phyloP scores from a whole-genome alignment of 345 rosid species.

The Heritiera littoralis region DNA sequence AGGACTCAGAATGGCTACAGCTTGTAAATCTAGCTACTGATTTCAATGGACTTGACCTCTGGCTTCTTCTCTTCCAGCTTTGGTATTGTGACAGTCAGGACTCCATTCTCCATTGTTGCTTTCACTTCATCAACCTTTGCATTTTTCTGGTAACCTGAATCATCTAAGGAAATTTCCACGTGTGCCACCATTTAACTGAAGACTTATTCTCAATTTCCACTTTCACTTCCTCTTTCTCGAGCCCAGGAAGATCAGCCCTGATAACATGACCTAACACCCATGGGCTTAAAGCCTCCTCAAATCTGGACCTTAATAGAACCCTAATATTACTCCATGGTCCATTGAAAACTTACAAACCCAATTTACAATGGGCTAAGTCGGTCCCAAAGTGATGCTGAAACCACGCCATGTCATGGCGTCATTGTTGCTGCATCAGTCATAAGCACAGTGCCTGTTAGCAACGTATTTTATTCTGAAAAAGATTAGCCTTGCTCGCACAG shows the following conservation, averaged over 20 bases:
- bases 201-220: slow-evolving; percentile 35
- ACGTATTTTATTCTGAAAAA: neutral
- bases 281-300: neutral
- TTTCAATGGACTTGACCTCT: slow-evolving; percentile 20
- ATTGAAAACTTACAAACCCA: neutral
- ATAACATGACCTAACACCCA: slow-evolving; percentile 32
- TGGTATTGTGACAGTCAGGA: slow-evolving; percentile 22
- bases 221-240: slow-evolving; percentile 45
- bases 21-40: neutral
- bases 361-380: neutral
- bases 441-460: neutral
- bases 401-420: neutral
- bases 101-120: slow-evolving; percentile 33
- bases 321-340: neutral
- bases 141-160: slow-evolving; percentile 43
- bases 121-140: slow-evolving; percentile 26
- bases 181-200: slow-evolving; percentile 46
- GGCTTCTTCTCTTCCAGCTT: slow-evolving; percentile 23
- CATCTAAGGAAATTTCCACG: slow-evolving; percentile 39
- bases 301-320: no score
- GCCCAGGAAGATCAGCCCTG: slow-evolving; percentile 42
- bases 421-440: neutral
- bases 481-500: neutral
- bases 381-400: neutral
- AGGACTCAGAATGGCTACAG: neutral